Percentiles rank a stretch among this genome's conserved stretches.
phyloP scores from a whole-genome alignment of 306 rosid genomes.

The Dalbergia cochinchinensis region DNA sequence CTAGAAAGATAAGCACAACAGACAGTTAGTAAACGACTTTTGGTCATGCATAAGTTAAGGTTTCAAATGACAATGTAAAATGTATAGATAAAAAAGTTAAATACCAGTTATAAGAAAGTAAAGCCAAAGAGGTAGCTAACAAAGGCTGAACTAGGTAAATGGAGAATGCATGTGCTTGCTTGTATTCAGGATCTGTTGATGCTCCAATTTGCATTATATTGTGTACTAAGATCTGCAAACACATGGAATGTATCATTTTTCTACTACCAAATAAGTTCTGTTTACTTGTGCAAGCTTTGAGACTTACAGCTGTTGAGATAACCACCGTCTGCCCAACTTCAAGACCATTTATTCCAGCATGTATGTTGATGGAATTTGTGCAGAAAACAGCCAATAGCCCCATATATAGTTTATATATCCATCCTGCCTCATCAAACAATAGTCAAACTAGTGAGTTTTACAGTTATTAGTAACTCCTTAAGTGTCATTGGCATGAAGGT shows the following conservation, averaged over 20 bases:
- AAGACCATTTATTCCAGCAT: slow-evolving; percentile 92
- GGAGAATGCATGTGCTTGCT: slow-evolving; percentile 92
- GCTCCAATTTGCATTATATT: slow-evolving; percentile 91
- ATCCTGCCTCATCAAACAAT: slow-evolving; percentile 60
- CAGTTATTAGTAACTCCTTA: slow-evolving; percentile 32
- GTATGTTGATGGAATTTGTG: slow-evolving; percentile 94
- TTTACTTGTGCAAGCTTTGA: slow-evolving; percentile 37
- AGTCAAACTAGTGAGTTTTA: slow-evolving; percentile 14
- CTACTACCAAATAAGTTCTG: slow-evolving; percentile 19
- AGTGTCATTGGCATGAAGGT: slow-evolving; percentile 38
- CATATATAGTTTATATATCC: slow-evolving; percentile 94
- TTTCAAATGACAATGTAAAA: slow-evolving; percentile 27
- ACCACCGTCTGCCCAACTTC: slow-evolving; percentile 95
- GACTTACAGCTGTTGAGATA: slow-evolving; percentile 80
- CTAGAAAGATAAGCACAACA: slow-evolving; percentile 56
- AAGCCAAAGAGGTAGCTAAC: slow-evolving; percentile 79
- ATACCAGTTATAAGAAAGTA: slow-evolving; percentile 83
- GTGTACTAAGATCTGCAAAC: slow-evolving; percentile 78
- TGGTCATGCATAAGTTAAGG: slow-evolving; percentile 27
- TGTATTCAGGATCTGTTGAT: slow-evolving; percentile 71
- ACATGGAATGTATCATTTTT: slow-evolving; percentile 35
- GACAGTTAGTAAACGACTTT: slow-evolving; percentile 36
- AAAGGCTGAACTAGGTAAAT: slow-evolving; percentile 82
- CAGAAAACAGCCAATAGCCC: slow-evolving; percentile 95
- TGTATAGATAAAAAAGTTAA: slow-evolving; percentile 13